Conservation (phyloP, 2,329 filamentous ascomycete species). For the Volutella citrinella region DNA sequence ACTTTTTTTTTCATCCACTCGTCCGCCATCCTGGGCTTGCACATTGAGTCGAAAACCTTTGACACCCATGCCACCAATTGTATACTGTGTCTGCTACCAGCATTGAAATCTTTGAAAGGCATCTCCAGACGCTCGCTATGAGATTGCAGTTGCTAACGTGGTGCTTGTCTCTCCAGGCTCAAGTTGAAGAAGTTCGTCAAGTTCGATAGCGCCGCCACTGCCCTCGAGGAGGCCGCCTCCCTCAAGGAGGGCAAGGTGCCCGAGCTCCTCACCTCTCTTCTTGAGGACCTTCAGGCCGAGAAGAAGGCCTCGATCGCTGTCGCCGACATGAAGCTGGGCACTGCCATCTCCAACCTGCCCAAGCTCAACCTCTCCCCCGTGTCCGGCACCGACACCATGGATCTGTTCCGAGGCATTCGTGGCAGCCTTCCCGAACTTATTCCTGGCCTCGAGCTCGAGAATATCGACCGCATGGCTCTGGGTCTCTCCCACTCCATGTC, state of each 20-base stretch:
- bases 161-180: conserved; percentile 52
- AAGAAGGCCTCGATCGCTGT: conserved; percentile 95
- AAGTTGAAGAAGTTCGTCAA: conserved; percentile 98
- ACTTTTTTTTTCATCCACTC: conserved; percentile 8
- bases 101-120: no score
- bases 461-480: conserved; percentile 90
- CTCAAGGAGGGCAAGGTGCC: conserved; percentile 95
- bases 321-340: conserved; percentile 87
- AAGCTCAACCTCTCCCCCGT: conserved; percentile 81
- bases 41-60: no score
- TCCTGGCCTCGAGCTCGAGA: conserved; percentile 78
- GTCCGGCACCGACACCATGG: conserved; percentile 59
- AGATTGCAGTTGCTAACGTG: conserved; percentile 12
- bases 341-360: conserved; percentile 88
- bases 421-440: conserved; percentile 88
- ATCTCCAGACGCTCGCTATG: no score
- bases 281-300: conserved; percentile 92
- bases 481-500: conserved; percentile 97
- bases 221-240: conserved; percentile 84
- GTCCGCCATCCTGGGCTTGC: no score
- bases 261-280: conserved; percentile 74
- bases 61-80: no score
- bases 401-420: conserved; percentile 92
- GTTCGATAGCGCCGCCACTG: conserved; percentile 89
- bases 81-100: no score